Percentiles rank a stretch among this genome's conserved stretches.
Conservation (phyloP, 1,139 yeast genomes). For the Hansenula lynferdii region DNA sequence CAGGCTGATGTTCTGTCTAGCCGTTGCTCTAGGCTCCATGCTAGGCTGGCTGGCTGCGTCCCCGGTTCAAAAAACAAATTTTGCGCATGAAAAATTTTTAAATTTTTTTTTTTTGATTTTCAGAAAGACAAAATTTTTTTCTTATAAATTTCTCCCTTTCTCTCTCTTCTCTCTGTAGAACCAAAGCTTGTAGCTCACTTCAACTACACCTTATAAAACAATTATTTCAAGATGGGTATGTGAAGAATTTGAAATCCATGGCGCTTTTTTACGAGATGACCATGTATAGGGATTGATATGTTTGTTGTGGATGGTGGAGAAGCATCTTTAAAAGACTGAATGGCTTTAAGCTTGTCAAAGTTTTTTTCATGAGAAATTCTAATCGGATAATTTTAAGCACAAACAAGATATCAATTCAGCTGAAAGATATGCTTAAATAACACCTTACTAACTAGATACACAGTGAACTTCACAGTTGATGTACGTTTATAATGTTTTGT, state of each 20-base stretch:
- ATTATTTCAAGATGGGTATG: constrained; percentile 24
- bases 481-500: constrained; percentile 13
- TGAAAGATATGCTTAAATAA: neutral
- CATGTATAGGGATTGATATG: too few relatives aligned
- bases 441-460: neutral
- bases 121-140: constrained; percentile 1
- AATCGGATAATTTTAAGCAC: too few relatives aligned
- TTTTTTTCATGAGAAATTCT: too few relatives aligned
- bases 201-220: constrained; percentile 7
- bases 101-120: neutral
- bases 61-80: neutral
- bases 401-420: too few relatives aligned
- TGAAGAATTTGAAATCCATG: constrained; percentile 3
- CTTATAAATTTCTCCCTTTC: constrained; percentile 7
- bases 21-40: neutral
- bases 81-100: neutral
- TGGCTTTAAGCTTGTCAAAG: too few relatives aligned
- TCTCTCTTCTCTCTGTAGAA: constrained; percentile 2
- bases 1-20: too few relatives aligned
- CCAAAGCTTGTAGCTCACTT: constrained; percentile 8
- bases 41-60: neutral
- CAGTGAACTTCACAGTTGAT: constrained; percentile 28
- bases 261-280: too few relatives aligned
- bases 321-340: too few relatives aligned
- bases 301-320: too few relatives aligned